phyloP scores from a whole-genome alignment of 2,329 filamentous ascomycete species.

The Blumeriella jaapii region DNA sequence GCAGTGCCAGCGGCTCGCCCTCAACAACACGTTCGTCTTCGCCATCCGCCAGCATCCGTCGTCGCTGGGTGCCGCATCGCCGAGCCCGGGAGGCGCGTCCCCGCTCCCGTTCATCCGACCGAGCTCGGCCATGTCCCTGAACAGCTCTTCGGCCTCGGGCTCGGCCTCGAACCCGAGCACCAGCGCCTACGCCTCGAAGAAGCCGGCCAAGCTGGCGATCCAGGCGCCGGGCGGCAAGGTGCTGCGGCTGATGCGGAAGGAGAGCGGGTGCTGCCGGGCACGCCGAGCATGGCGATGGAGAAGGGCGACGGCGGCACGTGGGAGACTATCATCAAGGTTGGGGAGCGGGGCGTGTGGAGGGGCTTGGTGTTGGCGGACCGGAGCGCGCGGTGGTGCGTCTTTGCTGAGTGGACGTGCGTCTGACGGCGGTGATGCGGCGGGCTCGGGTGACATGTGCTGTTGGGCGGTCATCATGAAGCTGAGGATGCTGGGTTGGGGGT shows the following conservation, averaged over 20 bases:
- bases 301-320: constrained; percentile 64
- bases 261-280: constrained; percentile 39
- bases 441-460: no score
- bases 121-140: constrained; percentile 53
- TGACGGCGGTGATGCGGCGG: constrained; percentile 15
- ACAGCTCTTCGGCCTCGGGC: constrained; percentile 43
- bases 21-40: constrained; percentile 98
- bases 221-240: constrained; percentile 94
- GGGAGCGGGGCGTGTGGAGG: constrained; percentile 69
- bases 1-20: constrained; percentile 74
- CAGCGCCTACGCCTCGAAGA: constrained; percentile 47
- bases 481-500: background rate
- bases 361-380: constrained; percentile 74
- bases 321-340: constrained; percentile 88
- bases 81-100: constrained; percentile 27
- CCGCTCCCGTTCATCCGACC: constrained; percentile 53
- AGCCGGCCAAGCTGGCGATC: constrained; percentile 91
- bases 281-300: constrained; percentile 34
- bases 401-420: constrained; percentile 60
- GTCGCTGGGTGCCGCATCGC: constrained; percentile 33
- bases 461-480: no score
- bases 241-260: constrained; percentile 73
- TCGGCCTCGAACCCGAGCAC: constrained; percentile 44
- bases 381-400: constrained; percentile 83
- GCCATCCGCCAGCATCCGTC: constrained; percentile 87